phyloP scores from a whole-genome alignment of 2,329 filamentous ascomycete species.

The Myriosclerotinia curreyana region DNA sequence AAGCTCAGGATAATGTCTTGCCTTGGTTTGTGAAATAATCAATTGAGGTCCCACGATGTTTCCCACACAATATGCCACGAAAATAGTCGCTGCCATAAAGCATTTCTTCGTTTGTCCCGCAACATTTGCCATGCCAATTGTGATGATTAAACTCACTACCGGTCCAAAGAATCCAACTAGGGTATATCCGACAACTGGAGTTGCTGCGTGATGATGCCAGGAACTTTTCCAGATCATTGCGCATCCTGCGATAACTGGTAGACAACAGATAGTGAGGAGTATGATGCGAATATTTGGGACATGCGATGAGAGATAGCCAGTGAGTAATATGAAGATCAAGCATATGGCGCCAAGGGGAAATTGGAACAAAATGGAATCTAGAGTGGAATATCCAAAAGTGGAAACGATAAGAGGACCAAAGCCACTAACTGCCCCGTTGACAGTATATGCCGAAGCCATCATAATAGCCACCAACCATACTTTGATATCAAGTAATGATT shows the following conservation, averaged over 20 bases:
- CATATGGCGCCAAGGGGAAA: constrained; percentile 71
- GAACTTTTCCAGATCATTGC: constrained; percentile 68
- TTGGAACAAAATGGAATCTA: constrained; percentile 68
- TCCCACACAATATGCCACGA: constrained; percentile 71
- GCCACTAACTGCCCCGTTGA: constrained; percentile 68
- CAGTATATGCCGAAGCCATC: constrained; percentile 68
- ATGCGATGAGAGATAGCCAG: constrained; percentile 60
- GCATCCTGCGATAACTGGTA: constrained; percentile 73
- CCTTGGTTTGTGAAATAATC: constrained; percentile 63
- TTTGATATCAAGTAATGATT: constrained; percentile 58
- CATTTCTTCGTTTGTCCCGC: constrained; percentile 77
- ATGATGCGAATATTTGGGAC: constrained; percentile 62
- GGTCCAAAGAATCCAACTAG: constrained; percentile 46
- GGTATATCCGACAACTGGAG: constrained; percentile 54
- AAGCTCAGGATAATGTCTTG: constrained; percentile 65
- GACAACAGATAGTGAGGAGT: constrained; percentile 62
- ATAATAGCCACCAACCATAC: constrained; percentile 63
- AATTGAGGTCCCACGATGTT: constrained; percentile 76
- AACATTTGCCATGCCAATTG: constrained; percentile 63
- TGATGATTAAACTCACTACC: constrained; percentile 62
- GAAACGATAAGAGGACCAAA: constrained; percentile 71
- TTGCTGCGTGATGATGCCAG: constrained; percentile 62
- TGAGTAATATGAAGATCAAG: constrained; percentile 62
- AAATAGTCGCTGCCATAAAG: constrained; percentile 70
- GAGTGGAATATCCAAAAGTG: constrained; percentile 63